These are phyloP conservation scores for Peniophora sp. DNA, from an alignment of 1,284 basidiomycete genomes.

Conservation along the genomic window DNA sequence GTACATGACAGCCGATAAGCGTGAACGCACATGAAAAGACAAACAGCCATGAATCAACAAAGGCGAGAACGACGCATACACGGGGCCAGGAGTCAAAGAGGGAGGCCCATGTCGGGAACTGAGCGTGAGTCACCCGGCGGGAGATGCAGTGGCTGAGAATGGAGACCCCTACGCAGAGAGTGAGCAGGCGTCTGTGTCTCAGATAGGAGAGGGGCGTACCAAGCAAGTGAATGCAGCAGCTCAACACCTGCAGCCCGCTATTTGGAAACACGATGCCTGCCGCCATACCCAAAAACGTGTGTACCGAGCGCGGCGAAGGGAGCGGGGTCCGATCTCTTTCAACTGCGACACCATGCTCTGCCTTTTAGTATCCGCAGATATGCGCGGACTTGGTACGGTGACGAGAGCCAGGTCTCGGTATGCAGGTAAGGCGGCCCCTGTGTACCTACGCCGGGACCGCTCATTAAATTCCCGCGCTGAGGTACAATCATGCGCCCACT, in stretches of 20 bases:
- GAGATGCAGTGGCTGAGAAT: constrained; percentile 21
- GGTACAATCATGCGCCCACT: too few relatives aligned
- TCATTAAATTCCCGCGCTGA: too few relatives aligned
- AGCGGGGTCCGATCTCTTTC: too few relatives aligned
- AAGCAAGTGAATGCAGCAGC: constrained; percentile 18
- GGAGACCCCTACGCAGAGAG: constrained; percentile 18
- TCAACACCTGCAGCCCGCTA: constrained; percentile 18
- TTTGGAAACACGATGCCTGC: constrained; percentile 13
- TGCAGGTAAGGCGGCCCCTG: too few relatives aligned
- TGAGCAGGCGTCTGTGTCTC: not conserved
- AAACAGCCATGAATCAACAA: constrained; percentile 20
- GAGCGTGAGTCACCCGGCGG: constrained; percentile 14
- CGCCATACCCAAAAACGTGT: too few relatives aligned
- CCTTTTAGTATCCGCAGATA: too few relatives aligned
- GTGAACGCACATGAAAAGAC: not conserved
- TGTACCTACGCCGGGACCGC: too few relatives aligned
- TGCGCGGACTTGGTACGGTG: too few relatives aligned
- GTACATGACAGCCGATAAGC: constrained; percentile 1
- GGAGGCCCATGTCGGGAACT: constrained; percentile 14
- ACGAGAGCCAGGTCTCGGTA: too few relatives aligned
- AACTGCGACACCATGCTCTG: too few relatives aligned
- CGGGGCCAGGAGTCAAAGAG: constrained; percentile 17
- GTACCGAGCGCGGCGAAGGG: too few relatives aligned
- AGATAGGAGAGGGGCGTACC: constrained; percentile 12
- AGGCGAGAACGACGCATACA: constrained; percentile 19